phyloP scores from a whole-genome alignment of 495 filamentous ascomycete genomes.

The Cercophora sp. region DNA sequence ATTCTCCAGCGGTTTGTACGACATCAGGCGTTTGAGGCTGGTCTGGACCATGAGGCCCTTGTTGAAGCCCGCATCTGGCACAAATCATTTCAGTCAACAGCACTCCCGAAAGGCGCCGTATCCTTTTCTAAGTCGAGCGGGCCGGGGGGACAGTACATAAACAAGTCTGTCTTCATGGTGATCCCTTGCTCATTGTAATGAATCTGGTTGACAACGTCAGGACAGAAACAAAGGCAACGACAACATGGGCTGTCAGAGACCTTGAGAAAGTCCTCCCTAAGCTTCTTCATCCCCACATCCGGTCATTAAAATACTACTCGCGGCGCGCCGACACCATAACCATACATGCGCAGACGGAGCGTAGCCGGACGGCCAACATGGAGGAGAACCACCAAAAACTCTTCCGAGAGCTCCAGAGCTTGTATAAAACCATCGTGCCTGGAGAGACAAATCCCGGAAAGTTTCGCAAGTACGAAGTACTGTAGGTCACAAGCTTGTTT shows the following conservation, averaged over 20 bases:
- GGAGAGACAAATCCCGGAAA: conserved; percentile 34
- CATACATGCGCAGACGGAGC: conserved; percentile 42
- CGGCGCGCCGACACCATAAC: conserved; percentile 53
- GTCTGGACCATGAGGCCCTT: conserved; percentile 55
- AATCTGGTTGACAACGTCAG: too few relatives aligned
- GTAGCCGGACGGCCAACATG: conserved; percentile 42
- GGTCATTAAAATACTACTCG: conserved; percentile 66
- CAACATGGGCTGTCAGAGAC: conserved; percentile 54
- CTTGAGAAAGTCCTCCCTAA: conserved; percentile 63
- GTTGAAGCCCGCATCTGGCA: conserved; percentile 74
- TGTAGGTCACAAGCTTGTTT: conserved; percentile 25
- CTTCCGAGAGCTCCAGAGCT: conserved; percentile 49
- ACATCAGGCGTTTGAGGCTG: conserved; percentile 37
- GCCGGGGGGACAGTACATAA: conserved; percentile 92
- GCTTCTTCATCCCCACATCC: conserved; percentile 60
- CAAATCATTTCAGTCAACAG: conserved; percentile 54
- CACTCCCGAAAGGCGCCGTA: conserved; percentile 65
- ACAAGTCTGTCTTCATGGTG: conserved; percentile 94
- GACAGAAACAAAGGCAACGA: conserved; percentile 87
- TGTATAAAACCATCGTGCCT: conserved; percentile 54
- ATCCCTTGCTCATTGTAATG: too few relatives aligned
- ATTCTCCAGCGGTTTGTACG: conserved; percentile 21
- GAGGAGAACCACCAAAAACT: conserved; percentile 44
- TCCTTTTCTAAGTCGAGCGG: conserved; percentile 84
- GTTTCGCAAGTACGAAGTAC: conserved; percentile 36